These are phyloP conservation scores for Naematelia aurantialba DNA, from an alignment of 768 basidiomycete genomes.

Conservation along the genomic window DNA sequence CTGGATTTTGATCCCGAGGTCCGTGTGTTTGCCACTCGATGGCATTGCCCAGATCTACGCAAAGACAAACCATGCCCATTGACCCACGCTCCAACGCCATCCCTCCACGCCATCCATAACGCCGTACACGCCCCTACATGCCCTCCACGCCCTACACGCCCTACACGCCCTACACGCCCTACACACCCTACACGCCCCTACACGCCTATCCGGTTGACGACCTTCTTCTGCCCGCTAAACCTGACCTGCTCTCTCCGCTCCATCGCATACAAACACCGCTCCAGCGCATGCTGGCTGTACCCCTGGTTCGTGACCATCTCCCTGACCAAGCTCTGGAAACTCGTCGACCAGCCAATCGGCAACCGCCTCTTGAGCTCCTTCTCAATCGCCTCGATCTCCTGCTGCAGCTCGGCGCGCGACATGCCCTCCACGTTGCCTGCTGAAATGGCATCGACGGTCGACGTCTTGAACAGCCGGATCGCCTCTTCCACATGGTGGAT, in stretches of 20 bases:
- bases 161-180: too few relatives aligned
- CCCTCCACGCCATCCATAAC: too few relatives aligned
- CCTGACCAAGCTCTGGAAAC: slow-evolving; percentile 83
- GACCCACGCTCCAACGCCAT: background rate
- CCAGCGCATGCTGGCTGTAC: slow-evolving; percentile 82
- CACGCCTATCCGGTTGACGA: slow-evolving; percentile 54
- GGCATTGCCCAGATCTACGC: background rate
- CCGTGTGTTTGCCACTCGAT: background rate
- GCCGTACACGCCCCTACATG: slow-evolving; percentile 19
- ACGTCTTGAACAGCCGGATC: slow-evolving; percentile 95
- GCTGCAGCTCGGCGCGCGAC: slow-evolving; percentile 83
- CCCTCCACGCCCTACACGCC: slow-evolving; percentile 15
- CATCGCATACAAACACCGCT: slow-evolving; percentile 81
- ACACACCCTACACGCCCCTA: slow-evolving; percentile 6
- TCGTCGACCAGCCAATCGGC: slow-evolving; percentile 94
- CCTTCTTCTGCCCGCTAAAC: slow-evolving; percentile 71
- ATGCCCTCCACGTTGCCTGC: slow-evolving; percentile 91
- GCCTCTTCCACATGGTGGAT: slow-evolving; percentile 96
- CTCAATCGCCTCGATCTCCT: slow-evolving; percentile 87
- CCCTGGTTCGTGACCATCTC: slow-evolving; percentile 94
- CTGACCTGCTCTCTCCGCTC: slow-evolving; percentile 94
- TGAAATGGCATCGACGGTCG: slow-evolving; percentile 97
- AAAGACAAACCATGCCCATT: background rate
- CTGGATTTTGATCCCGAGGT: background rate
- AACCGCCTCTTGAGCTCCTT: slow-evolving; percentile 75